Percentiles rank a stretch among this genome's conserved stretches.
Conservation (phyloP, 352 stramenopile genomes). For the Globisporangium middletonii region DNA sequence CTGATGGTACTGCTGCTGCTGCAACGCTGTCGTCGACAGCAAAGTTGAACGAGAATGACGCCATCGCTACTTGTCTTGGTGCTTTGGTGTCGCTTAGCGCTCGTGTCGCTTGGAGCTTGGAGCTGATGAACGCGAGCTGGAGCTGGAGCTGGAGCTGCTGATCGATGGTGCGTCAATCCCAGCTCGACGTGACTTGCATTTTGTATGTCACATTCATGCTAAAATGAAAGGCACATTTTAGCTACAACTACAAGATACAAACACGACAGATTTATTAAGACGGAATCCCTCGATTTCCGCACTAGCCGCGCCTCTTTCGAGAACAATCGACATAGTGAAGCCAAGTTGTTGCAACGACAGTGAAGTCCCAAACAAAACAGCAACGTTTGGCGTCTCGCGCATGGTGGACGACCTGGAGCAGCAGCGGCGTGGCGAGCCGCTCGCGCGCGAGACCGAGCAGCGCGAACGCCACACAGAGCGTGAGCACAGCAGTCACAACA, state of each 20-base stretch:
- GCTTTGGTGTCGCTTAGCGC: neutral
- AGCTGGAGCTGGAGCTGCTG: no score
- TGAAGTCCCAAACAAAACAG: neutral
- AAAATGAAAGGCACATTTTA: no score
- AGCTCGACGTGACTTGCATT: no score
- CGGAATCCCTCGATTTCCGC: no score
- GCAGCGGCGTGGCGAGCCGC: no score
- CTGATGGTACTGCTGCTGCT: neutral
- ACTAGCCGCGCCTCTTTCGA: neutral
- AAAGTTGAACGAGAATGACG: constrained; percentile 72
- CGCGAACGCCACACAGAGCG: neutral
- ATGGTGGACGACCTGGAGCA: neutral
- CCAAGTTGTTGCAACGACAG: neutral
- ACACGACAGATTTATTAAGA: no score
- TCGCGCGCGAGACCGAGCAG: neutral
- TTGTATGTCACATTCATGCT: no score
- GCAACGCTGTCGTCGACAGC: constrained; percentile 21
- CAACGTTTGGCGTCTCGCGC: neutral
- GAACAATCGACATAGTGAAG: neutral
- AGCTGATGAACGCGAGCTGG: no score
- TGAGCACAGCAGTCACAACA: neutral
- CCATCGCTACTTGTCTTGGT: constrained; percentile 6
- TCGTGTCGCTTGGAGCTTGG: no score
- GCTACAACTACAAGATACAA: no score
- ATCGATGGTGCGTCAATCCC: no score